Conservation (phyloP, 306 rosid genomes). For the Rosa multiflora region DNA sequence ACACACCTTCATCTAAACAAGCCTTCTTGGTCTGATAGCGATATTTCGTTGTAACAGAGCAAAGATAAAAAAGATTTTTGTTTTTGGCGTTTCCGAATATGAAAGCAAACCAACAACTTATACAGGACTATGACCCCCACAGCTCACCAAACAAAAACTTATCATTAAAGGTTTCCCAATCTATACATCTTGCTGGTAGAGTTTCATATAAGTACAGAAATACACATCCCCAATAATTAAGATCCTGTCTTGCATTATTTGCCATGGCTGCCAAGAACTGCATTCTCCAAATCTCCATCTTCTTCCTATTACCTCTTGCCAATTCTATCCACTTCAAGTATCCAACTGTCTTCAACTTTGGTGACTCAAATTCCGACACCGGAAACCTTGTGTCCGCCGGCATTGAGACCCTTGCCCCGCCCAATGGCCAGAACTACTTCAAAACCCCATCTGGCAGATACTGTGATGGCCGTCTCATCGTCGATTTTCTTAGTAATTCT, state of each 20-base stretch:
- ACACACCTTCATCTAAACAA: neutral
- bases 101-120: conserved; percentile 35
- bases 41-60: neutral
- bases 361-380: conserved; percentile 92
- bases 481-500: conserved; percentile 73
- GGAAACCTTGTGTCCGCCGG: conserved; percentile 69
- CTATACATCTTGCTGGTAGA: conserved; percentile 14
- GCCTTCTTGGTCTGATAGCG: neutral
- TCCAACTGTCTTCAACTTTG: conserved; percentile 78
- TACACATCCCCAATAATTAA: neutral
- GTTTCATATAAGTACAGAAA: conserved; percentile 27
- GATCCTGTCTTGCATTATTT: neutral
- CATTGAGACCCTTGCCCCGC: conserved; percentile 58
- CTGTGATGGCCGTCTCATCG: conserved; percentile 76
- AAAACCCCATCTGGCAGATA: conserved; percentile 79
- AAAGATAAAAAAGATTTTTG: neutral
- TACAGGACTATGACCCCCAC: conserved; percentile 12
- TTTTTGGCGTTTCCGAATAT: conserved; percentile 12
- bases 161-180: conserved; percentile 8
- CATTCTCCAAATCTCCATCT: conserved; percentile 35
- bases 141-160: conserved; percentile 37
- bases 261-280: conserved; percentile 41
- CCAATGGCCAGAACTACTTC: conserved; percentile 65
- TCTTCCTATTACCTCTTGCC: conserved; percentile 31
- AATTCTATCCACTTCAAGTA: conserved; percentile 51